phyloP scores from a whole-genome alignment of 2,329 filamentous ascomycete genomes.

The Sarocladium strictum region DNA sequence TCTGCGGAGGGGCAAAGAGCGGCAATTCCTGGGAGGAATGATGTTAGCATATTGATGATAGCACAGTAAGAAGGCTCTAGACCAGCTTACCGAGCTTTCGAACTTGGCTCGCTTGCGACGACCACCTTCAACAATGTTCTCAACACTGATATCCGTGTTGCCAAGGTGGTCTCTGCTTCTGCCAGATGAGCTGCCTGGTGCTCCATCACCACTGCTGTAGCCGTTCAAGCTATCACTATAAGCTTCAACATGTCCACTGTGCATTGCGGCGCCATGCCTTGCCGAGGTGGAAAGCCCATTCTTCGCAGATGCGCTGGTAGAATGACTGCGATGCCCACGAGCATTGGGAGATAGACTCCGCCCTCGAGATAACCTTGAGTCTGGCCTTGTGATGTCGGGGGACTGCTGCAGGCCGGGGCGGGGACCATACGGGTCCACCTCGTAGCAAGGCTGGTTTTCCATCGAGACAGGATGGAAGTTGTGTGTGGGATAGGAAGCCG shows the following conservation, averaged over 20 bases:
- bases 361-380: conserved; percentile 64
- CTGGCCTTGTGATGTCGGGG: conserved; percentile 59
- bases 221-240: conserved; percentile 61
- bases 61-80: conserved; percentile 1
- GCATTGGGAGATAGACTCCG: conserved; percentile 73
- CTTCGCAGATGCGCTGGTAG: conserved; percentile 56
- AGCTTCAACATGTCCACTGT: conserved; percentile 48
- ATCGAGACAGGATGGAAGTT: conserved; percentile 46
- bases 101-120: conserved; percentile 91
- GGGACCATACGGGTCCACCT: conserved; percentile 46
- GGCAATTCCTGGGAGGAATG: conserved; percentile 69
- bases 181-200: conserved; percentile 64
- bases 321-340: conserved; percentile 70
- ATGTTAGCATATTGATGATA: neutral
- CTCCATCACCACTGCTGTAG: conserved; percentile 85
- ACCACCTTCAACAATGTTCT: conserved; percentile 96
- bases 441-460: conserved; percentile 46
- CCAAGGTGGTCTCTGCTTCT: conserved; percentile 81
- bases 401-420: conserved; percentile 24
- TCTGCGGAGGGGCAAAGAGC: conserved; percentile 88
- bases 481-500: conserved; percentile 45
- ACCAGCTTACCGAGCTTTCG: conserved; percentile 83
- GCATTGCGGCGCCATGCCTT: conserved; percentile 54
- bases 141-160: conserved; percentile 94
- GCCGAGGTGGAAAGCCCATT: conserved; percentile 63